These are phyloP conservation scores for Corylus americana DNA, from an alignment of 306 rosid species.

Conservation along the genomic window DNA sequence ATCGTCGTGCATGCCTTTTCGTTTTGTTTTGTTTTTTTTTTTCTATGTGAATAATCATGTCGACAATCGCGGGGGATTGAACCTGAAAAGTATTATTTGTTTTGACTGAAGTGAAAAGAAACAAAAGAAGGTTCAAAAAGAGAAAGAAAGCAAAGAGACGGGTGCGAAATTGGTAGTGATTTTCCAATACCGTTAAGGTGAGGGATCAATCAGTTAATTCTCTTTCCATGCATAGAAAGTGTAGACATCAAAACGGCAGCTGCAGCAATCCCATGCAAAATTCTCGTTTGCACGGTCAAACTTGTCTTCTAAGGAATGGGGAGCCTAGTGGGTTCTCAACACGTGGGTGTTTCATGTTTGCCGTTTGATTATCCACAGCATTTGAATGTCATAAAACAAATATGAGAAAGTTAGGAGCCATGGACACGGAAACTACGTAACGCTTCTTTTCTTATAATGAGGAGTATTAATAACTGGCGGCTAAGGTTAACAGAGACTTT, in stretches of 20 bases:
- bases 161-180: background rate
- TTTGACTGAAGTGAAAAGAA: too few species aligned
- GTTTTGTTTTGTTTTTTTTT: too few species aligned
- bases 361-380: background rate
- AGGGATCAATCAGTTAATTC: background rate
- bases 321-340: background rate
- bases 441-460: background rate
- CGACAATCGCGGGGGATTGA: too few species aligned
- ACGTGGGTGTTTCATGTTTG: background rate
- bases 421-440: background rate
- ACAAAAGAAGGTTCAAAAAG: background rate
- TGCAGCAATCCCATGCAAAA: background rate
- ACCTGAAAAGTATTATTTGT: too few species aligned
- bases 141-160: background rate
- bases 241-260: background rate
- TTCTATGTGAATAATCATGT: too few species aligned
- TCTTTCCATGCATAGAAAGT: background rate
- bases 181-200: background rate
- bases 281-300: background rate
- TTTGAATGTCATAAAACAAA: background rate
- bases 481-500: conserved; percentile 16
- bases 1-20: too few species aligned
- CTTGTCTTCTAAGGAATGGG: background rate
- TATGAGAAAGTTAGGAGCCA: too few species aligned
- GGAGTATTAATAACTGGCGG: conserved; percentile 15